Conservation (phyloP, 208 protist genomes). For the Acanthamoeba healyi region DNA sequence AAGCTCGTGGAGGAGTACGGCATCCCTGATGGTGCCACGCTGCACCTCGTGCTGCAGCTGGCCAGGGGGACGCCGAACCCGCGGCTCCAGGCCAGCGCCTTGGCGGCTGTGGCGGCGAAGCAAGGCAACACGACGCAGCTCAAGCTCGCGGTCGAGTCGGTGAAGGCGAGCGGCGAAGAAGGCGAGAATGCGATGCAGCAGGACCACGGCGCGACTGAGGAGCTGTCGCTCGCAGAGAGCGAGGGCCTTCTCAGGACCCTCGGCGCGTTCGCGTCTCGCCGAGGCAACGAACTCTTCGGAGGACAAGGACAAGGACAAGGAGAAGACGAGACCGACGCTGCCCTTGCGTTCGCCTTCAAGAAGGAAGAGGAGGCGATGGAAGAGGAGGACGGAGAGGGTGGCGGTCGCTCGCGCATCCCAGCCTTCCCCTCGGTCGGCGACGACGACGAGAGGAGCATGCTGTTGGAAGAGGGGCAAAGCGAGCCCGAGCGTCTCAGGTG, state of each 20-base stretch:
- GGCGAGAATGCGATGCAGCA: background rate
- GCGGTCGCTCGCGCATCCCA: background rate
- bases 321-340: background rate
- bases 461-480: background rate
- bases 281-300: background rate
- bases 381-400: background rate
- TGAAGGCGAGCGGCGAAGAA: background rate
- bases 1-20: background rate
- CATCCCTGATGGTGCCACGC: background rate
- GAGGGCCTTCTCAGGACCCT: background rate
- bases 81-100: background rate
- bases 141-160: background rate
- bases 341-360: background rate
- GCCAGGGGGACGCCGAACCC: too few species aligned
- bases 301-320: too few species aligned
- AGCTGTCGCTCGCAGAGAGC: background rate
- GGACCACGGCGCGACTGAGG: background rate
- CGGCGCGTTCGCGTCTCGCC: background rate
- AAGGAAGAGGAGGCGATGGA: background rate
- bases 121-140: background rate
- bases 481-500: background rate
- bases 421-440: background rate
- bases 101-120: background rate
- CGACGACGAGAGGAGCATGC: background rate
- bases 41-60: slow-evolving; percentile 20